Evolutionary conservation across 2,329 filamentous ascomycete genomes (phyloP).

Genomic region (Fusarium penzigii): DNA sequence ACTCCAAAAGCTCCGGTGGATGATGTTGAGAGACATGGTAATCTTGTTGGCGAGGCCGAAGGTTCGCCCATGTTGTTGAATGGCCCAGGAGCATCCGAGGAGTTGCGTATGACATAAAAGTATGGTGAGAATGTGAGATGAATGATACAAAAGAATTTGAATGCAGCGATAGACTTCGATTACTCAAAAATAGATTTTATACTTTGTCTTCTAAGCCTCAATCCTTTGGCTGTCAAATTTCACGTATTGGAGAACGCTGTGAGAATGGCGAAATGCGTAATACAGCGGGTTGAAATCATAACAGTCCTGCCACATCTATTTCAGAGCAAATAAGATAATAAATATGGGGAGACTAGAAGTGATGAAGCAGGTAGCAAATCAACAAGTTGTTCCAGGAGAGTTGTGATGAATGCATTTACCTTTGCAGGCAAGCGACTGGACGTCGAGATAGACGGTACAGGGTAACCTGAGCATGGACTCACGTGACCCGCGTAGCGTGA

Average conservation of each 20-base stretch:
- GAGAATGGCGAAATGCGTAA: no score
- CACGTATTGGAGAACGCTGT: no score
- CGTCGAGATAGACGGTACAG: slow-evolving; percentile 7
- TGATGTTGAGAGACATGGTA: slow-evolving; percentile 38
- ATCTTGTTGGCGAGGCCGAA: slow-evolving; percentile 36
- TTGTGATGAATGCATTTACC: no score
- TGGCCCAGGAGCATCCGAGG: slow-evolving; percentile 29
- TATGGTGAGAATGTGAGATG: background rate
- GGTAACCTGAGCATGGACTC: slow-evolving; percentile 1
- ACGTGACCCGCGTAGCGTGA: slow-evolving; percentile 32
- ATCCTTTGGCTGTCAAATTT: no score
- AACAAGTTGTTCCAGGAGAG: no score
- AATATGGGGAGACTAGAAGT: no score
- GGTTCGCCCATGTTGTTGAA: slow-evolving; percentile 42
- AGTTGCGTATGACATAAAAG: slow-evolving; percentile 18
- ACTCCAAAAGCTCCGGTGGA: slow-evolving; percentile 26
- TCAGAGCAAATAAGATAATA: no score
- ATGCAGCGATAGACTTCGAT: background rate
- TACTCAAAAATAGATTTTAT: background rate
- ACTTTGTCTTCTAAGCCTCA: no score
- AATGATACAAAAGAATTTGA: background rate
- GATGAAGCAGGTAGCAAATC: no score
- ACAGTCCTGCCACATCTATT: no score
- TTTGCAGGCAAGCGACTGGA: no score
- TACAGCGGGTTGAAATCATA: no score